Conservation (phyloP, 805 yeast genomes). For the Saccharomycodes ludwigii region DNA sequence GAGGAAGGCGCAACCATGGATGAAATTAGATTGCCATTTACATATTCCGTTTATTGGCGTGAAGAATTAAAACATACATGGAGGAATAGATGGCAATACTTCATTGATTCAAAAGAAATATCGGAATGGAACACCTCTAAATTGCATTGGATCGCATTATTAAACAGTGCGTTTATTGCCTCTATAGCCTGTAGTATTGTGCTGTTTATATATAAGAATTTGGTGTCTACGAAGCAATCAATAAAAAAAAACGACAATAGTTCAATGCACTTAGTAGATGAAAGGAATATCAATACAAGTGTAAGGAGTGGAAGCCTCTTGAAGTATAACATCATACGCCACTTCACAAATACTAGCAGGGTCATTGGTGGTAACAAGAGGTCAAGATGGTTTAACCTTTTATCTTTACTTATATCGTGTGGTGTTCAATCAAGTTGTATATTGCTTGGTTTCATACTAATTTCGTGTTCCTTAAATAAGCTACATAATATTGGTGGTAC, state of each 20-base stretch:
- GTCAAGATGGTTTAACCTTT: slow-evolving; percentile 17
- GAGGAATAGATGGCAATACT: slow-evolving; percentile 62
- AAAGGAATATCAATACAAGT: no score
- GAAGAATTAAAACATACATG: slow-evolving; percentile 60
- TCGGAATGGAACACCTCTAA: slow-evolving; percentile 28
- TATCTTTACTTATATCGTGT: slow-evolving; percentile 52
- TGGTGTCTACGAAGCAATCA: no score
- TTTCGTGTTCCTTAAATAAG: slow-evolving; percentile 45
- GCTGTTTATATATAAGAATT: no score
- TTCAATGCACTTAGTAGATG: no score
- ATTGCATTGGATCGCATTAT: slow-evolving; percentile 68
- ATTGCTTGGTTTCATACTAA: slow-evolving; percentile 43
- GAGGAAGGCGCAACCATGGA: slow-evolving; percentile 24
- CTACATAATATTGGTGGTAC: slow-evolving; percentile 61
- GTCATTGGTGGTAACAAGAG: slow-evolving; percentile 1
- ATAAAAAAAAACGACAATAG: no score
- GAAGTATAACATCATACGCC: slow-evolving; percentile 1
- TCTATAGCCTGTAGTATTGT: no score
- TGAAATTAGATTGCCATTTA: slow-evolving; percentile 48
- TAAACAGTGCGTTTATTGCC: slow-evolving; percentile 60
- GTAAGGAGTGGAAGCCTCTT: no score
- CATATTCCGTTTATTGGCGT: slow-evolving; percentile 82
- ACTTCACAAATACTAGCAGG: slow-evolving; percentile 1
- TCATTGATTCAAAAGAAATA: slow-evolving; percentile 29
- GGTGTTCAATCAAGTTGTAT: slow-evolving; percentile 68